Percentiles rank a stretch among this genome's conserved stretches.
These are phyloP conservation scores for Echinochloa phyllopogon DNA, from an alignment of 176 grass and related monocot species.

Conservation along the genomic window DNA sequence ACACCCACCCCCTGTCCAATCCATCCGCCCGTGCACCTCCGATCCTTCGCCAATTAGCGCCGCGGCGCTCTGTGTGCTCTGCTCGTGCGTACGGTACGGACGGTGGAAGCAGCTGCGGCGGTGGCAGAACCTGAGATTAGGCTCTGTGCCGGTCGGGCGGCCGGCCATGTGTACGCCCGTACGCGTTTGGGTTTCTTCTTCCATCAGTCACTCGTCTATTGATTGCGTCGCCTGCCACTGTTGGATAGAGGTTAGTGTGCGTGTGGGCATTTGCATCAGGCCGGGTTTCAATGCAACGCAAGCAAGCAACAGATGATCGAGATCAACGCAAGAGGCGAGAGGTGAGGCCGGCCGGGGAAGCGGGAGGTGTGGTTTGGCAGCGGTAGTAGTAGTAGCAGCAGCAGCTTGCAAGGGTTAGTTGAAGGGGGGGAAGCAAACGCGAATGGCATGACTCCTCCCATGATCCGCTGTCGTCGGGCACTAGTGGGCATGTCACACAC, in stretches of 20 bases:
- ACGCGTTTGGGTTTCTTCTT: not conserved
- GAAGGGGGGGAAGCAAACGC: not conserved
- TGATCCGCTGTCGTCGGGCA: constrained; percentile 44
- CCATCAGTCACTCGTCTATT: not conserved
- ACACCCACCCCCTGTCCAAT: not conserved
- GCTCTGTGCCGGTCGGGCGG: no score
- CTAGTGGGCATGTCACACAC: not conserved
- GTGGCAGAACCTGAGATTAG: not conserved
- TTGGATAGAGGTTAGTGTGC: not conserved
- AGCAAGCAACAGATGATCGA: no score
- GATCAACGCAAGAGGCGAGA: no score
- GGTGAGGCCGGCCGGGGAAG: not conserved
- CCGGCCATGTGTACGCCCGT: not conserved
- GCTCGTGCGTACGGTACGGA: no score
- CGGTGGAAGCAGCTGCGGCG: not conserved
- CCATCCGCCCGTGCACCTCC: not conserved
- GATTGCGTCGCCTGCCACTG: not conserved
- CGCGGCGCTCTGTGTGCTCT: not conserved
- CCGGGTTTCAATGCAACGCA: no score
- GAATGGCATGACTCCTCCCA: constrained; percentile 37
- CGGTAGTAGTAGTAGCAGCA: not conserved
- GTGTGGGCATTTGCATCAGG: not conserved
- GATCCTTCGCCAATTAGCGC: not conserved
- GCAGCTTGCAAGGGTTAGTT: not conserved
- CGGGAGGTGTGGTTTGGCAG: not conserved